Conservation (phyloP, 768 basidiomycete genomes). For the Boletales sp. region DNA sequence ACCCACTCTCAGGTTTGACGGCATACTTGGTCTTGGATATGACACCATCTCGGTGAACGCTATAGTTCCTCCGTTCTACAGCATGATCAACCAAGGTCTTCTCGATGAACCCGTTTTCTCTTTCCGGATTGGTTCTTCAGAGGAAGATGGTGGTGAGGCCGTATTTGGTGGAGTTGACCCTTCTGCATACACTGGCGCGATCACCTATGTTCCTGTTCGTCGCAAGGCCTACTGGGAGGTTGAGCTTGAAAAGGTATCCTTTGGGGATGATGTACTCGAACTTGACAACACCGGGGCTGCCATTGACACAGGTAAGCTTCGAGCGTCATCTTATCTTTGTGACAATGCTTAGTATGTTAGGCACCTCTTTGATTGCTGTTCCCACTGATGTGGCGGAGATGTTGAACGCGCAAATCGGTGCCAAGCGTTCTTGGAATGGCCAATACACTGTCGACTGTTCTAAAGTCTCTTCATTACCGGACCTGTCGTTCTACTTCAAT, state of each 20-base stretch:
- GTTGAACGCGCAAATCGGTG: slow-evolving; percentile 94
- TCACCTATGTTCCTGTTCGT: slow-evolving; percentile 86
- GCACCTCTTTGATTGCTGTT: slow-evolving; percentile 90
- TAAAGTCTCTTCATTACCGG: slow-evolving; percentile 80
- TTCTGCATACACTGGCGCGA: slow-evolving; percentile 71
- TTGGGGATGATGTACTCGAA: slow-evolving; percentile 86
- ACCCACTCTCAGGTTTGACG: slow-evolving; percentile 70
- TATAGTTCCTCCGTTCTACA: slow-evolving; percentile 92
- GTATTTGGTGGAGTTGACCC: slow-evolving; percentile 88
- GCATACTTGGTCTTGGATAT: slow-evolving; percentile 91
- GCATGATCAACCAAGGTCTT: slow-evolving; percentile 79
- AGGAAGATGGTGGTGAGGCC: slow-evolving; percentile 87
- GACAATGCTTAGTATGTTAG: slow-evolving; percentile 32
- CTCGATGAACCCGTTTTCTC: slow-evolving; percentile 88
- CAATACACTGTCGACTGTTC: slow-evolving; percentile 91
- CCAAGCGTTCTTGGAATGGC: slow-evolving; percentile 92
- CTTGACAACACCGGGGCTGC: slow-evolving; percentile 93
- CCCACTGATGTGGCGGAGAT: slow-evolving; percentile 96
- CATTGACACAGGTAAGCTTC: slow-evolving; percentile 74
- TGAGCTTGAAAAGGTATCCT: slow-evolving; percentile 80
- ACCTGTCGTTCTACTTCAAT: slow-evolving; percentile 78
- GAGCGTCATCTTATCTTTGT: neutral
- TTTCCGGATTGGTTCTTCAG: slow-evolving; percentile 87
- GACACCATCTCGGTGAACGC: slow-evolving; percentile 94
- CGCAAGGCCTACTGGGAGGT: slow-evolving; percentile 99